Percentiles rank a stretch among this genome's conserved stretches.
phyloP scores from a whole-genome alignment of 2,329 filamentous ascomycete species.

The Beauveria sp. region DNA sequence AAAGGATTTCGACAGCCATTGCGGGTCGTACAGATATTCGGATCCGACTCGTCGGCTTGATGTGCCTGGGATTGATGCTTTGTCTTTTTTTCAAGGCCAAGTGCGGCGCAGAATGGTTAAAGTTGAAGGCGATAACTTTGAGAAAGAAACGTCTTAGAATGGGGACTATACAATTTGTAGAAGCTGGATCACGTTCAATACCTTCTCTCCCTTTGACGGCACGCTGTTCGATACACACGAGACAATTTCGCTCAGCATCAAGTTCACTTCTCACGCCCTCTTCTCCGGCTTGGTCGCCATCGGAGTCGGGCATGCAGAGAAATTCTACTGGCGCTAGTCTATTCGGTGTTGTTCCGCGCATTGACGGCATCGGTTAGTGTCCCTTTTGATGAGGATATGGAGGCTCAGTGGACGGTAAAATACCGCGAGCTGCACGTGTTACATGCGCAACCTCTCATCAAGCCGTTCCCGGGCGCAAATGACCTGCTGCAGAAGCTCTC shows the following conservation, averaged over 20 bases:
- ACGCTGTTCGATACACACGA: conserved; percentile 15
- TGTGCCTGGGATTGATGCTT: not conserved
- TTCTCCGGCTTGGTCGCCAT: conserved; percentile 3
- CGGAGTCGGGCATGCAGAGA: conserved; percentile 7
- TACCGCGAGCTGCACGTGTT: conserved; percentile 12
- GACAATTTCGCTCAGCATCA: conserved; percentile 14
- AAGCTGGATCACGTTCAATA: no score
- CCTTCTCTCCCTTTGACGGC: conserved; percentile 11
- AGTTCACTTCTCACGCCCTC: conserved; percentile 13
- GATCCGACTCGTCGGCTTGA: not conserved
- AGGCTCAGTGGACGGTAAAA: conserved; percentile 4
- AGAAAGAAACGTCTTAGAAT: no score
- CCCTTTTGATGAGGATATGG: not conserved
- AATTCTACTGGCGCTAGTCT: conserved; percentile 13
- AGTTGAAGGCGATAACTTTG: no score
- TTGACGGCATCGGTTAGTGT: conserved; percentile 4
- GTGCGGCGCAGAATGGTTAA: no score
- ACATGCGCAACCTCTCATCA: conserved; percentile 11
- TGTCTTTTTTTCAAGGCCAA: not conserved
- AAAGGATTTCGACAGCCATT: not conserved
- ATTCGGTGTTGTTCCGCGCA: conserved; percentile 9
- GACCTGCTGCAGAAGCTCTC: conserved; percentile 9
- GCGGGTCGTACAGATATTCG: not conserved
- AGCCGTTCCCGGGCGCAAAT: conserved; percentile 9
- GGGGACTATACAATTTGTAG: no score